Conservation (phyloP, 768 basidiomycete genomes). For the Hemileccinum rubropunctum region DNA sequence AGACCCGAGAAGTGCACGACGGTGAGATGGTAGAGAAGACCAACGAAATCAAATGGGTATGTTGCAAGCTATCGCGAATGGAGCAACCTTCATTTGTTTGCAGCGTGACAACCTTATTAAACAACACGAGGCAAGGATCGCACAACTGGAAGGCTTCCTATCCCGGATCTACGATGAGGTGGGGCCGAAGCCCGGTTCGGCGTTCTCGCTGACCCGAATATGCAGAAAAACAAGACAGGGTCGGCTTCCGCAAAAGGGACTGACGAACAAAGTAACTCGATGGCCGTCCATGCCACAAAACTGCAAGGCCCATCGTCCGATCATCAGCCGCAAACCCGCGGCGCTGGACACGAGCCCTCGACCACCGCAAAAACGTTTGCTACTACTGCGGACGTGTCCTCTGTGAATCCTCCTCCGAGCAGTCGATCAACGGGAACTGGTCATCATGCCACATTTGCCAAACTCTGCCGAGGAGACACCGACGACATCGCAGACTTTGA, state of each 20-base stretch:
- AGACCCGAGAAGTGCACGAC: conserved; percentile 48
- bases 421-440: conserved; percentile 20
- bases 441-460: conserved; percentile 20
- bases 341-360: conserved; percentile 11
- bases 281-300: conserved; percentile 9
- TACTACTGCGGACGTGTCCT: conserved; percentile 1
- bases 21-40: conserved; percentile 51
- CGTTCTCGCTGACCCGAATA: conserved; percentile 14
- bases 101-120: conserved; percentile 50
- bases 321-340: conserved; percentile 19
- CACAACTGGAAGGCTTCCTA: conserved; percentile 44
- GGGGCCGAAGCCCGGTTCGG: conserved; percentile 8
- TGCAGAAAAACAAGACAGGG: conserved; percentile 11
- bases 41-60: conserved; percentile 55
- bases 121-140: conserved; percentile 43
- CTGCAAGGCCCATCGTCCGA: conserved; percentile 9
- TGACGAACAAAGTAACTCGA: conserved; percentile 12
- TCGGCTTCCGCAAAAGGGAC: conserved; percentile 9
- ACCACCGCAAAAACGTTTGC: conserved; percentile 5
- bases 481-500: conserved; percentile 27
- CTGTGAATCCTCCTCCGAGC: conserved; percentile 5
- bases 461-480: conserved; percentile 25
- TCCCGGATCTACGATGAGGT: conserved; percentile 41
- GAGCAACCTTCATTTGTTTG: conserved; percentile 5
- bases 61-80: conserved; percentile 1